Conservation (phyloP, 495 filamentous ascomycete genomes). For the Antarctomyces pellizariae region DNA sequence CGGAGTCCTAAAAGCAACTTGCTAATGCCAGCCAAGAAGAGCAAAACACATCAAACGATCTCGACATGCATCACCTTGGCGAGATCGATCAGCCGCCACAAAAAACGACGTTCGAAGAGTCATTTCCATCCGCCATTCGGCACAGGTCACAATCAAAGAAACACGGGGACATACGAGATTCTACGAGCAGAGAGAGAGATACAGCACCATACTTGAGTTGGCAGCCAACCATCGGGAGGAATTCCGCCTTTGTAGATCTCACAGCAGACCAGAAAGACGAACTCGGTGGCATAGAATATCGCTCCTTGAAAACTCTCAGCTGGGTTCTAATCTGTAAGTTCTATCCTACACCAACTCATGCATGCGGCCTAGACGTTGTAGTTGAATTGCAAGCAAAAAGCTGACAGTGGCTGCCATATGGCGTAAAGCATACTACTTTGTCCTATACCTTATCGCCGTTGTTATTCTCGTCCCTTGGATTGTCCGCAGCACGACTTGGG, state of each 20-base stretch:
- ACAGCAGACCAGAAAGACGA: slow-evolving; percentile 33
- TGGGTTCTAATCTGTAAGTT: slow-evolving; percentile 24
- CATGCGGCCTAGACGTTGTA: not conserved
- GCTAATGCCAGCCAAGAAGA: no score
- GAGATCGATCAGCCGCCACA: no score
- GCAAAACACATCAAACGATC: no score
- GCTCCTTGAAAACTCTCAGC: slow-evolving; percentile 29
- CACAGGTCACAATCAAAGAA: no score
- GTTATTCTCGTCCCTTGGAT: slow-evolving; percentile 24
- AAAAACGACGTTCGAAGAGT: no score
- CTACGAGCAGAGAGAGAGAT: no score
- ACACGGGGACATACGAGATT: no score
- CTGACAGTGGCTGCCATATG: no score
- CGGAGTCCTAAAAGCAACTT: no score
- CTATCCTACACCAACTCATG: not conserved
- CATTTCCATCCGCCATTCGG: no score
- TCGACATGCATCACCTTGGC: no score
- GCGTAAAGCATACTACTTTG: slow-evolving; percentile 18
- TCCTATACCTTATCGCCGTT: slow-evolving; percentile 24
- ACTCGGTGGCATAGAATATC: slow-evolving; percentile 40
- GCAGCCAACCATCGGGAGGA: slow-evolving; percentile 46
- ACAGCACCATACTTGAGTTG: slow-evolving; percentile 60
- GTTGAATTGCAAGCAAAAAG: not conserved
- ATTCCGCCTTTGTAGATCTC: slow-evolving; percentile 47
- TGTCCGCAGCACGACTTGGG: no score